A percentile compares a stretch with the other conserved stretches of the same genome.
Evolutionary conservation across 805 yeast genomes (phyloP).

Genomic region (Kluyveromyces siamensis): DNA sequence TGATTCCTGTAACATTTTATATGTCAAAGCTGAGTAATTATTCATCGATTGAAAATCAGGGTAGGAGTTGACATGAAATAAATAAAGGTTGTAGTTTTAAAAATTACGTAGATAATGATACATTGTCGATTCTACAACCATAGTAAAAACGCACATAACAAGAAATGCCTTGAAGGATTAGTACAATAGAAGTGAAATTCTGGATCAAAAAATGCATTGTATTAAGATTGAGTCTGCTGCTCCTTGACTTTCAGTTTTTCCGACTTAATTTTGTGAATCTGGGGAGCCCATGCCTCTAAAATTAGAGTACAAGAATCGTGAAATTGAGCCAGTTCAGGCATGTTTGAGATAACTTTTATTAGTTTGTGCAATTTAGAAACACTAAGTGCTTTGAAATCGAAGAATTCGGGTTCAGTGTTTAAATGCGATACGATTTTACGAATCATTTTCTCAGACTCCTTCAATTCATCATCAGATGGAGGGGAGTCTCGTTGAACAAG

Average conservation of each 20-base stretch:
- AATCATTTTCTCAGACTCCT: slow-evolving; percentile 22
- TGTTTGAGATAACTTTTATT: slow-evolving; percentile 21
- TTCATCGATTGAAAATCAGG: not conserved
- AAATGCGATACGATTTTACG: slow-evolving; percentile 19
- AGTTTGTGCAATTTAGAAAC: slow-evolving; percentile 25
- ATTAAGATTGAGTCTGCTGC: not conserved
- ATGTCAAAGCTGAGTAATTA: too few relatives aligned
- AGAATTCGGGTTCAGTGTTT: slow-evolving; percentile 20
- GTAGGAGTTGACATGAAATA: not conserved
- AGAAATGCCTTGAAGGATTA: not conserved
- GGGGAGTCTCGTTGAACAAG: slow-evolving; percentile 24
- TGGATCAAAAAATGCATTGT: not conserved
- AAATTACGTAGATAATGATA: not conserved
- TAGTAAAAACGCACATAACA: not conserved
- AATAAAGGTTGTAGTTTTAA: not conserved
- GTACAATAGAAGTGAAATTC: not conserved
- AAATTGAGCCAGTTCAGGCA: slow-evolving; percentile 19
- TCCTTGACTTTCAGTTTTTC: slow-evolving; percentile 13
- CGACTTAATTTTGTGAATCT: slow-evolving; percentile 15
- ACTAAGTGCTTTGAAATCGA: slow-evolving; percentile 23
- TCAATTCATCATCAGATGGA: slow-evolving; percentile 17
- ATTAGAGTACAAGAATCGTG: slow-evolving; percentile 22
- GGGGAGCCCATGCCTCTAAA: slow-evolving; percentile 17
- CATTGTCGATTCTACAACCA: not conserved
- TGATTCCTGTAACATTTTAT: too few relatives aligned